Conservation (phyloP, 2,329 filamentous ascomycete species). For the Zasmidium citrigriseum region DNA sequence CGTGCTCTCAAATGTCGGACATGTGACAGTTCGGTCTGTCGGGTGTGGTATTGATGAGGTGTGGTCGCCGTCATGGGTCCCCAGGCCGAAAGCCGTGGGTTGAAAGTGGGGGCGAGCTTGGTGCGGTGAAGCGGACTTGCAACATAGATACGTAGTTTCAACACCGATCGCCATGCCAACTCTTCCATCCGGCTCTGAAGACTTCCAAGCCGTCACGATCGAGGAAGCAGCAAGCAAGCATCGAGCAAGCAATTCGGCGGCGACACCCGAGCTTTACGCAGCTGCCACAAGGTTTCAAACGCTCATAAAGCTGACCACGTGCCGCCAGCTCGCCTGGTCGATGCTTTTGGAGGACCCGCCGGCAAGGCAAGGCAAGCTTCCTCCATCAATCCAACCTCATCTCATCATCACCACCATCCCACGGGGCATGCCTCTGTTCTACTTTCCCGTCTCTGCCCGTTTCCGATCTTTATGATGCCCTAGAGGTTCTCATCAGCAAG, state of each 20-base stretch:
- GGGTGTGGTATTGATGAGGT: too few relatives aligned
- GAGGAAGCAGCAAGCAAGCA: background rate
- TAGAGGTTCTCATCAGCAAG: background rate
- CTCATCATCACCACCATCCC: background rate
- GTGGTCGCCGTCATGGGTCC: background rate
- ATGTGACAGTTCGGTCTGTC: too few relatives aligned
- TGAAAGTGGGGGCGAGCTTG: background rate
- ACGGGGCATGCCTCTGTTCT: slow-evolving; percentile 6
- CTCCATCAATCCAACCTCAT: background rate
- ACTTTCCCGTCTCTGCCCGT: slow-evolving; percentile 7
- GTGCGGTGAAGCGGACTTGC: background rate
- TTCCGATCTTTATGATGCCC: slow-evolving; percentile 9
- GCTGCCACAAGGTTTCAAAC: background rate
- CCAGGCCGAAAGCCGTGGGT: background rate
- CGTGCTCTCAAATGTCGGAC: too few relatives aligned
- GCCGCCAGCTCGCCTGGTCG: background rate
- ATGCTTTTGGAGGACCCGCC: background rate
- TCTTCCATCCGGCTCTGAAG: background rate
- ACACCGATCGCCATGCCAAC: background rate
- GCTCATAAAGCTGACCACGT: background rate
- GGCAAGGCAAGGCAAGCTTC: background rate
- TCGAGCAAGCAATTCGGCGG: background rate
- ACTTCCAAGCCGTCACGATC: background rate
- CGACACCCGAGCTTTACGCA: background rate
- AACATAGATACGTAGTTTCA: background rate